Percentiles rank a stretch among this genome's conserved stretches.
phyloP scores from a whole-genome alignment of 1,139 yeast species.

The Kurtzmaniella quercitrusa region DNA sequence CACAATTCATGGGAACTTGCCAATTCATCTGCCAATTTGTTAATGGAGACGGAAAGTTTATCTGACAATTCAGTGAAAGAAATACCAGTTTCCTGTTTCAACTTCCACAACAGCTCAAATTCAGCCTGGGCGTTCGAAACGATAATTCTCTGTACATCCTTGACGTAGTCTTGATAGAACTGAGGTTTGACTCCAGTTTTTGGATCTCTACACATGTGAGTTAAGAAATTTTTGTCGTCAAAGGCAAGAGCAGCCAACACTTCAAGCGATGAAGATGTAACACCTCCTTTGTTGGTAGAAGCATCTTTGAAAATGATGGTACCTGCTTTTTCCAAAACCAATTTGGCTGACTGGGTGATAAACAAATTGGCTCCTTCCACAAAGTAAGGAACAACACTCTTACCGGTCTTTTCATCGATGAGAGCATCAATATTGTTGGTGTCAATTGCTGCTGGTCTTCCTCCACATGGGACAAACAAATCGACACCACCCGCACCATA shows the following conservation, averaged over 20 bases:
- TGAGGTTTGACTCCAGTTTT: conserved; percentile 54
- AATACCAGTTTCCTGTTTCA: conserved; percentile 61
- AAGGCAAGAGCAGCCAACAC: conserved; percentile 92
- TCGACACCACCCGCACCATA: conserved; percentile 62
- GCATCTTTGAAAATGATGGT: conserved; percentile 90
- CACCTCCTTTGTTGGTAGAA: conserved; percentile 98
- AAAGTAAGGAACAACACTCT: conserved; percentile 75
- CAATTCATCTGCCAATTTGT: conserved; percentile 84
- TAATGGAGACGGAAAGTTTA: conserved; percentile 79
- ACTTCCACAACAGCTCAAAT: conserved; percentile 83
- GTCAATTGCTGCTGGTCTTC: conserved; percentile 95
- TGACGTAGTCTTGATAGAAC: conserved; percentile 78
- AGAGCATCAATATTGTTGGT: conserved; percentile 73
- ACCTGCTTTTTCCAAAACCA: conserved; percentile 82
- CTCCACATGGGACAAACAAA: conserved; percentile 96
- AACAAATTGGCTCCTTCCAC: conserved; percentile 98
- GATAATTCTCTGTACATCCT: conserved; percentile 73
- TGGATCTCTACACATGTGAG: conserved; percentile 68
- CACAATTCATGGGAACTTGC: conserved; percentile 80
- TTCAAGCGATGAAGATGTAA: conserved; percentile 92
- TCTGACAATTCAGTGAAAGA: conserved; percentile 82
- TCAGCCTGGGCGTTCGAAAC: conserved; percentile 77
- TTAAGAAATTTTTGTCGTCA: conserved; percentile 75
- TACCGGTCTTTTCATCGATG: conserved; percentile 73
- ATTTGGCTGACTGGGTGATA: conserved; percentile 90